Percentiles rank a stretch among this genome's conserved stretches.
phyloP scores from a whole-genome alignment of 345 rosid species.

The Eucalyptus pauciflora region DNA sequence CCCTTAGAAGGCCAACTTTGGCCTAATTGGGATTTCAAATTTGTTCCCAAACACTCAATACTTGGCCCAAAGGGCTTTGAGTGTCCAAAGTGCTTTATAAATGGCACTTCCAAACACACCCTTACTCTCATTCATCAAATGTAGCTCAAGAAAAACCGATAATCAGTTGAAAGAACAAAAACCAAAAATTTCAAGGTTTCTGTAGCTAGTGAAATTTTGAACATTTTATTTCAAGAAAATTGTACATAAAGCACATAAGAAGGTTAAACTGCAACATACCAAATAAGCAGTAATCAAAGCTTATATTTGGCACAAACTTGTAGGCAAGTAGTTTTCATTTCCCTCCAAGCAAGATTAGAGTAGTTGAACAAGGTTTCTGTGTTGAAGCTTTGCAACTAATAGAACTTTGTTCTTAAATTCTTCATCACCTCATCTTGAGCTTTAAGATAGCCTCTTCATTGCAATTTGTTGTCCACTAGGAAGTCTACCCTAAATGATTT shows the following conservation, averaged over 20 bases:
- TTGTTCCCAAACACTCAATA: too few species aligned
- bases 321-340: neutral
- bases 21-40: too few species aligned
- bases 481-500: neutral
- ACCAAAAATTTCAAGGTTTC: neutral
- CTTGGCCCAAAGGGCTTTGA: too few species aligned
- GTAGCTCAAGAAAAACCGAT: neutral
- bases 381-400: neutral
- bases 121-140: neutral
- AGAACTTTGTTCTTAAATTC: neutral
- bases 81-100: too few species aligned
- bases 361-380: neutral
- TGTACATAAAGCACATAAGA: neutral
- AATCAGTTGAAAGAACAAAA: neutral
- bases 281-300: neutral
- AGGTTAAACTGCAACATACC: neutral
- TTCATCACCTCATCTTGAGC: neutral
- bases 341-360: neutral
- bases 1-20: too few species aligned
- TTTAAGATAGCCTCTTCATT: neutral
- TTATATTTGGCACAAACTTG: neutral
- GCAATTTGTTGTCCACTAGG: neutral
- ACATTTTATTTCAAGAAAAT: neutral
- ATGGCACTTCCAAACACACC: too few species aligned
- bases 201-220: neutral